Base-by-base conservation (phyloP, 139 green algal genomes). In the Chlorella sp. region DNA sequence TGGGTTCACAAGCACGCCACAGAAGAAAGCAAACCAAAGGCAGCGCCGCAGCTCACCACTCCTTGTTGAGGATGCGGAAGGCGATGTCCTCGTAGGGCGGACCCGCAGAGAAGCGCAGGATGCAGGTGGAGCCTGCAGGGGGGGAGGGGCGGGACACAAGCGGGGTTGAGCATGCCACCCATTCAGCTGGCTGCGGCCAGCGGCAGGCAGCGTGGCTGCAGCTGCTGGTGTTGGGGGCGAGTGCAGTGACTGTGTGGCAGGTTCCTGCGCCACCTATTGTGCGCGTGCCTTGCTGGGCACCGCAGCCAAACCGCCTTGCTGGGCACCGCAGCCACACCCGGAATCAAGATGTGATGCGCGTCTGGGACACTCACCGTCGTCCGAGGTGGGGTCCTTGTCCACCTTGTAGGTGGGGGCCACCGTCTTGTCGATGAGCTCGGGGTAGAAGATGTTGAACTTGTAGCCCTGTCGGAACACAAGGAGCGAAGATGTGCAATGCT, bases 371-470 rank as follows among this genome's bases (percentile, higher is more conserved):
- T 38, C 55, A 85, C 94, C 92, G 55, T 98, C 91, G 55, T 71
- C 56, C 51, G 89, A 90, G 18, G 78, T 65, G 17, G 93, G 93
- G 89, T 98, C 96, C 23, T 87, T 87, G 81, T 96, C 93, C 13
- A 97, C 20, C 25, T 81, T 87, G 84, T 93, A 97, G 0, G 78
- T 85, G 44, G 92, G 92, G n/a, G 93, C 85, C 88, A 89, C 80
- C 25, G 56, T 80, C 80, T 94, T 95, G 90, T 98, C 95, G 41
- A 98, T 96, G 41, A 99, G 93, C 89, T 99, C 97, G 0, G 97
- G 98, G 91, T 99, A 99, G 87, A 99, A 98, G 88, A 99, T 98
- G 93, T 99, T 99, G 93, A 99, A 99, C 92, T 99, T 99, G 94
- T 99, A 99, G 82, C 98, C 97, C 92, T 98, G 95, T 12, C 12